phyloP scores from a whole-genome alignment of 2,329 filamentous ascomycete species.

The Botrytis porri region DNA sequence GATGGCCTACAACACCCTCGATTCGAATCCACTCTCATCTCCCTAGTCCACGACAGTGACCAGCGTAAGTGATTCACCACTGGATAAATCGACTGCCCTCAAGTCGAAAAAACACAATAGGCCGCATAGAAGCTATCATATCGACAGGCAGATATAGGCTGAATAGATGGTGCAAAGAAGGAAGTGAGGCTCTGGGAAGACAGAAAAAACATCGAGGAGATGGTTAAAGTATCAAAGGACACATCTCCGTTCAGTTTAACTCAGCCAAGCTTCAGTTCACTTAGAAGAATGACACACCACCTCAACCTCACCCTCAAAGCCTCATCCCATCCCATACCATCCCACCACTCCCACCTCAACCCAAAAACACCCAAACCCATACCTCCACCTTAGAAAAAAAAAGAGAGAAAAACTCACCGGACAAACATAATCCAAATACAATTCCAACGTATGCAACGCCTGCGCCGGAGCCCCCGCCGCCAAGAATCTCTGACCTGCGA shows the following conservation, averaged over 20 bases:
- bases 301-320: background rate
- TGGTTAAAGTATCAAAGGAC: background rate
- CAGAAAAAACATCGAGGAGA: background rate
- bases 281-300: background rate
- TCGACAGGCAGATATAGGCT: background rate
- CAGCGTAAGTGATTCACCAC: background rate
- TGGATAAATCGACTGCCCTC: background rate
- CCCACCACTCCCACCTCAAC: background rate
- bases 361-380: background rate
- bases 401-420: slow-evolving; percentile 43
- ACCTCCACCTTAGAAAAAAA: too few relatives aligned
- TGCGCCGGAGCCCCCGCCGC: slow-evolving; percentile 42
- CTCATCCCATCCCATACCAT: background rate
- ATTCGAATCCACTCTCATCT: background rate
- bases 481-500: slow-evolving; percentile 67
- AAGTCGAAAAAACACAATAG: background rate
- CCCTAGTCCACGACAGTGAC: too few relatives aligned
- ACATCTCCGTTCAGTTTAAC: background rate
- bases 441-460: slow-evolving; percentile 57
- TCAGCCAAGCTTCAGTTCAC: background rate
- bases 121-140: background rate
- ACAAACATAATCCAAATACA: slow-evolving; percentile 88
- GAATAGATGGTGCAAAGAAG: background rate
- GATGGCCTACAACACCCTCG: background rate
- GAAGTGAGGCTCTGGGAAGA: background rate